Base-by-base conservation (phyloP, 768 basidiomycete species). In the Lactarius deliciosus region DNA sequence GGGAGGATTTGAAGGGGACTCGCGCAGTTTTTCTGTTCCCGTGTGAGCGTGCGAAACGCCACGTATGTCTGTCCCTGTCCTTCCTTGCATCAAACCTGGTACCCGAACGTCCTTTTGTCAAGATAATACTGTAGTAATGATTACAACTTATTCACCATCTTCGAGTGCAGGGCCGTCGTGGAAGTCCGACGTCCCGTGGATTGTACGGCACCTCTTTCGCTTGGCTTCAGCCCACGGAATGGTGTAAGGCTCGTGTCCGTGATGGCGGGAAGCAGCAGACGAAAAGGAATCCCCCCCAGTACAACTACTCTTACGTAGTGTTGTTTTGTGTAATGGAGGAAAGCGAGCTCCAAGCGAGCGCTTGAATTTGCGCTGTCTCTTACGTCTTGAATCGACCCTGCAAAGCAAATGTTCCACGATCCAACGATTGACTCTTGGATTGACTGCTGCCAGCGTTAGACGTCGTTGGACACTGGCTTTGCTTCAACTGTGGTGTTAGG, bases 271-370 rank as follows among this genome's bases (percentile, higher is more conserved):
- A 41, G 41, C 41, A 41, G 41, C 6, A 6, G 47, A 47, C 45
- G 10, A 22, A 22, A 5, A 50, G 22, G n/a, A 47, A 22, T 47
- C 10, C n/a, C 3, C 3, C 10, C 0, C 36, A 38, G 11, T n/a
- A 7, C 20, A 9, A 10, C 4, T 47, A 22, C 47, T 50, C 5
- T 50, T 50, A 50, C 47, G 47, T 50, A 50, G n/a, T 50, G 45
- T 47, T 45, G 20, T 7, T n/a, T 45, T 45, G 45, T 47, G 45
- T 11, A 32, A 32, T 32, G 32, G 32, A 47, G 4, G n/a, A n/a
- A 28, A 20, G 45, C 65, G 65, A 25, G 15, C n/a, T 58, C 65
- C 22, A 34, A 30, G 2, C 34, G 56, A 32, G 65, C 65, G 65
- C 65, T 58, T 43, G 58, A 53, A 5, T 34, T 32, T 50, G 50